Evolutionary conservation across 2,329 filamentous ascomycete genomes (phyloP).

Genomic region (Anisogramma anomala): DNA sequence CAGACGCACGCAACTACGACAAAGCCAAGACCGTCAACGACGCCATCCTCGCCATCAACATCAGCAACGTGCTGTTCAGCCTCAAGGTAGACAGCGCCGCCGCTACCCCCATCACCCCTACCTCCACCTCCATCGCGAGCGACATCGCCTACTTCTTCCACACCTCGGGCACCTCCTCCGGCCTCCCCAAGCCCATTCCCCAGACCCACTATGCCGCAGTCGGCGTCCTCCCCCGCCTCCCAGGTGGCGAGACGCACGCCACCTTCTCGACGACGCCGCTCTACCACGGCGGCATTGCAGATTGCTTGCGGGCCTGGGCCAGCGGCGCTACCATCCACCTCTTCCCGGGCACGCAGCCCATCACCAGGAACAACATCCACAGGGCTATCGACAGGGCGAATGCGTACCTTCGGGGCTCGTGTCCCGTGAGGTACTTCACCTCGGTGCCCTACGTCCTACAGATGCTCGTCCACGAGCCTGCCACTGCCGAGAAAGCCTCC

Average conservation of each 20-base stretch:
- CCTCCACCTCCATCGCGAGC: neutral
- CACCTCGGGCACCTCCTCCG: constrained; percentile 54
- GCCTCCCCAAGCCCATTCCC: constrained; percentile 50
- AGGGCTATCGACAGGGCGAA: constrained; percentile 32
- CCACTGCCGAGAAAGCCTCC: constrained; percentile 18
- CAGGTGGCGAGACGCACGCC: constrained; percentile 24
- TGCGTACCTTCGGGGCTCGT: constrained; percentile 12
- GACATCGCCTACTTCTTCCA: constrained; percentile 48
- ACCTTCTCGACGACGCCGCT: constrained; percentile 56
- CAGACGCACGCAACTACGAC: constrained; percentile 26
- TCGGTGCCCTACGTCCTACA: constrained; percentile 49
- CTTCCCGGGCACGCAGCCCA: constrained; percentile 46
- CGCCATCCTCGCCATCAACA: constrained; percentile 11
- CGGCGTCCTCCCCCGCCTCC: constrained; percentile 40
- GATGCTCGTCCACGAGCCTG: constrained; percentile 29
- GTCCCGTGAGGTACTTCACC: constrained; percentile 44
- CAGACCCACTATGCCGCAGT: constrained; percentile 45
- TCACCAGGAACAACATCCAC: constrained; percentile 43
- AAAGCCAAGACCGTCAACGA: constrained; percentile 3
- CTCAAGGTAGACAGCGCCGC: constrained; percentile 2
- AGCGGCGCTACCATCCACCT: constrained; percentile 49
- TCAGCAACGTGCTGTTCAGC: constrained; percentile 15
- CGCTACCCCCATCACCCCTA: neutral
- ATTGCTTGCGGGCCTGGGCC: constrained; percentile 51
- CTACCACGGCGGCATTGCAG: constrained; percentile 54